Evolutionary conservation across 441 rosid genomes (phyloP).

Genomic region (Croton setiger): DNA sequence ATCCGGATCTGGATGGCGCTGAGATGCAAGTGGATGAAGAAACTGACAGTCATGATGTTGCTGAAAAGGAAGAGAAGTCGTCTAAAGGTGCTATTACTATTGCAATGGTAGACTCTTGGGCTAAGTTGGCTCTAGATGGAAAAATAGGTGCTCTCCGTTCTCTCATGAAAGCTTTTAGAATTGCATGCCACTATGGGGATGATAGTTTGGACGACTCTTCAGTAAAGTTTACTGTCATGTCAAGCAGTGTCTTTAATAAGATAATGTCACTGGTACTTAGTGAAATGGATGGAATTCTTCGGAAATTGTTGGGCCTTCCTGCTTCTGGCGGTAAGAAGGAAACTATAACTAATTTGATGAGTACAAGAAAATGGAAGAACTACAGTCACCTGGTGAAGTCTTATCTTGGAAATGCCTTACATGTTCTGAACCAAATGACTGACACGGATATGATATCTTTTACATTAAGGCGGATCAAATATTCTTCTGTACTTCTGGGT

Average conservation of each 20-base stretch:
- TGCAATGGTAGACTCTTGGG: constrained; percentile 83
- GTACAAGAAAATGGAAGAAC: constrained; percentile 81
- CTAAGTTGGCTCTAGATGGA: constrained; percentile 45
- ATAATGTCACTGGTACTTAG: constrained; percentile 69
- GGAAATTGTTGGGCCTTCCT: constrained; percentile 68
- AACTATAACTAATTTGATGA: constrained; percentile 46
- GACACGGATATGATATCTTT: constrained; percentile 83
- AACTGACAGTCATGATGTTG: constrained; percentile 26
- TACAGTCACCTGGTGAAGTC: constrained; percentile 82
- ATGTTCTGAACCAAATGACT: constrained; percentile 93
- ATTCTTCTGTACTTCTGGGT: constrained; percentile 64
- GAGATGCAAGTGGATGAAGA: constrained; percentile 38
- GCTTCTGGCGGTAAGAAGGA: constrained; percentile 83
- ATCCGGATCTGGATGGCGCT: constrained; percentile 41
- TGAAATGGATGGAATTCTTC: constrained; percentile 86
- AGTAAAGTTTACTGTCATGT: constrained; percentile 57
- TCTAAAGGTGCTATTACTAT: constrained; percentile 53
- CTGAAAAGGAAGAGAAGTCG: constrained; percentile 34
- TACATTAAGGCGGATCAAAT: constrained; percentile 71
- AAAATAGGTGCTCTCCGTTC: constrained; percentile 68
- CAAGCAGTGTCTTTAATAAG: constrained; percentile 82
- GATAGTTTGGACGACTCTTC: constrained; percentile 63
- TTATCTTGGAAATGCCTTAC: constrained; percentile 86
- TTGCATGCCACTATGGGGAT: constrained; percentile 94
- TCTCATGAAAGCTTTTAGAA: constrained; percentile 82